Percentiles rank a stretch among this genome's conserved stretches.
Evolutionary conservation across 2,329 filamentous ascomycete species (phyloP).

Genomic region (Cordyceps cicadae): DNA sequence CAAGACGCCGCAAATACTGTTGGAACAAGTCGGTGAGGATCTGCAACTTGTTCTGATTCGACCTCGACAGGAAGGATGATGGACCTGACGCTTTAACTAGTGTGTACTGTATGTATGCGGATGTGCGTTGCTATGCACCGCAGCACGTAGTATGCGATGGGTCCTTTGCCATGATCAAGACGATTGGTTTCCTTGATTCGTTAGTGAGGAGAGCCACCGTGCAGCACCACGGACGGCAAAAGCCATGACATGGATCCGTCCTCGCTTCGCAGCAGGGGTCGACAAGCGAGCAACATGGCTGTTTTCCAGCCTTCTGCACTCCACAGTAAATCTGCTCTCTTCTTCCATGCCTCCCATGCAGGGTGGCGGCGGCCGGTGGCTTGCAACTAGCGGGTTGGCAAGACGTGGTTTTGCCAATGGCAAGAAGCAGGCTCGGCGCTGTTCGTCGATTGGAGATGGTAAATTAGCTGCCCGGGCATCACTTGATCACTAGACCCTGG

Average conservation of each 20-base stretch:
- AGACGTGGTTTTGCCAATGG: conserved; percentile 4
- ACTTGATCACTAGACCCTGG: conserved; percentile 4
- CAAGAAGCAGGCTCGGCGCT: not conserved
- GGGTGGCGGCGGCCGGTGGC: conserved; percentile 3
- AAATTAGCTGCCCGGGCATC: conserved; percentile 8
- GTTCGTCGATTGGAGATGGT: conserved; percentile 2
- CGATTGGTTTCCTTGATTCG: not conserved
- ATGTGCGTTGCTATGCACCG: not conserved
- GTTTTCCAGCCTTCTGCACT: not conserved
- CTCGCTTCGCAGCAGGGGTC: not conserved
- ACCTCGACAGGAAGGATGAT: conserved; percentile 2
- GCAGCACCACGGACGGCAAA: not conserved
- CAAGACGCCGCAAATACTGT: conserved; percentile 1
- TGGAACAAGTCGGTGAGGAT: conserved; percentile 11
- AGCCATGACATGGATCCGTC: not conserved
- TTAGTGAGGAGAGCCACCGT: not conserved
- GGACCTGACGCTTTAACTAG: not conserved
- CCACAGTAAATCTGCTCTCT: conserved; percentile 1
- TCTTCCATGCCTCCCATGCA: not conserved
- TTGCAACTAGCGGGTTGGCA: not conserved
- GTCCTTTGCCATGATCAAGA: not conserved
- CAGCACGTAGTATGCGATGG: not conserved
- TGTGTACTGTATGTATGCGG: not conserved
- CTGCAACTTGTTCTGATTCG: conserved; percentile 1
- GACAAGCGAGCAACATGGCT: not conserved